Evolutionary conservation across 2,329 filamentous ascomycete species (phyloP), one percentile per base, ranked within the genome.

Genomic region (Pestalotiopsis sp.): DNA sequence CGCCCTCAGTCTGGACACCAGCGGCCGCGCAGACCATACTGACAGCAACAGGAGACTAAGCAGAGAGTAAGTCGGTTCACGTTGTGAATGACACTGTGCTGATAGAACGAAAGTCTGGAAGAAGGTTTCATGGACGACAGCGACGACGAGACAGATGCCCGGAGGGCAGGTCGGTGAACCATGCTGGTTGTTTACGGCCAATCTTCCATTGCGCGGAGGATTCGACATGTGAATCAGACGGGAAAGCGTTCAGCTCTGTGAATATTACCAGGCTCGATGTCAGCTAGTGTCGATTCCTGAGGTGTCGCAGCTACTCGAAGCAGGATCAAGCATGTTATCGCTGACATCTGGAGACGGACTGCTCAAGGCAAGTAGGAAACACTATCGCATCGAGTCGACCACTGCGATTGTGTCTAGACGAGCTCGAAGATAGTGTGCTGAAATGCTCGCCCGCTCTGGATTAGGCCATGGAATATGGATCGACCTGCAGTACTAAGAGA

Each of bases 71-170:
- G 86, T 82, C 24, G 40, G n/a, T 39, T n/a, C 35, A 58, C 14
- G 38, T 24, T 13, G 57, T 39, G 30, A 67, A 44, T 66, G 68
- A 67, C 58, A 71, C 60, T 55, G 17, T 65, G 24, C 65, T 56
- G 56, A 65, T 61, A 61, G 65, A 13, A 24, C 70, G 69, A 40
- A 72, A 84, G 83, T 73, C 79, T 95, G 64, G 92, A 95, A 77
- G 86, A 91, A 74, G 91, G 90, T 0, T 93, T 93, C 75, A 87
- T 88, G 79, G 91, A 93, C 76, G 90, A 92, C 72, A 92, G 91
- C 75, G 89, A 91, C 67, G 88, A 91, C 48, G 88, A 89, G 66
- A 77, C 74, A 30, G 70, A 74, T 14, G 68, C 72, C 24, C 65
- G 70, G 61, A 69, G 65, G 7, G 68, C 64, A 58, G 65, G 72